phyloP scores from a whole-genome alignment of 495 filamentous ascomycete species.

The Penicillium ucsense region DNA sequence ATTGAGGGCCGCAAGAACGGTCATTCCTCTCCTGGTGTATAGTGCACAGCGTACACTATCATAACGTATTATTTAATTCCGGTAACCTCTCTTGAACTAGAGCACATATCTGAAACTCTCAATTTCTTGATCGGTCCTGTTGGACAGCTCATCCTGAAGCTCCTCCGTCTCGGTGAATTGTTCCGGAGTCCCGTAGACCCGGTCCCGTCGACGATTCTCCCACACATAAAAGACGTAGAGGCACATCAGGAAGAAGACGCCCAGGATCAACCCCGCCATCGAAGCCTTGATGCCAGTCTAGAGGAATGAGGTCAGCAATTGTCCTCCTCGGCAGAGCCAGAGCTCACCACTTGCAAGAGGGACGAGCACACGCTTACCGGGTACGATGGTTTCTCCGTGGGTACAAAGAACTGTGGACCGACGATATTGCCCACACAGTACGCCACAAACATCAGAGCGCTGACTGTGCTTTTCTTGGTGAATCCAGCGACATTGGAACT shows the following conservation, averaged over 20 bases:
- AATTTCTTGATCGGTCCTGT: constrained; percentile 24
- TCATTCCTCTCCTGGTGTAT: too few species aligned
- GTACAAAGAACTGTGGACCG: constrained; percentile 27
- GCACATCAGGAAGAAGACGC: constrained; percentile 17
- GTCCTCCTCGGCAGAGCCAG: neutral
- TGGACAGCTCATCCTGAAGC: constrained; percentile 19
- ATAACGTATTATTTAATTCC: neutral
- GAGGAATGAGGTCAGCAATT: too few species aligned
- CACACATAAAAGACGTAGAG: constrained; percentile 15
- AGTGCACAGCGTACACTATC: too few species aligned
- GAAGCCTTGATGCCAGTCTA: constrained; percentile 24
- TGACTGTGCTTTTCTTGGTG: constrained; percentile 49
- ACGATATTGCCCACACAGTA: constrained; percentile 33
- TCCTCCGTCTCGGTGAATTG: constrained; percentile 17
- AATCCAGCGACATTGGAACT: constrained; percentile 53
- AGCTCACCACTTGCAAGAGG: neutral
- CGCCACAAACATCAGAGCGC: constrained; percentile 26
- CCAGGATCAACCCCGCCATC: constrained; percentile 17
- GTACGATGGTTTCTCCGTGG: constrained; percentile 25
- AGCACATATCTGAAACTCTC: constrained; percentile 24
- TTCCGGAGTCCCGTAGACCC: constrained; percentile 13
- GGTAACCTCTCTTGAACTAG: neutral
- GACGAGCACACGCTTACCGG: constrained; percentile 11
- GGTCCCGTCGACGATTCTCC: constrained; percentile 20
- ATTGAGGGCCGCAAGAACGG: neutral